phyloP scores from a whole-genome alignment of 169 alveolate species.

The Plasmodium berghei region DNA sequence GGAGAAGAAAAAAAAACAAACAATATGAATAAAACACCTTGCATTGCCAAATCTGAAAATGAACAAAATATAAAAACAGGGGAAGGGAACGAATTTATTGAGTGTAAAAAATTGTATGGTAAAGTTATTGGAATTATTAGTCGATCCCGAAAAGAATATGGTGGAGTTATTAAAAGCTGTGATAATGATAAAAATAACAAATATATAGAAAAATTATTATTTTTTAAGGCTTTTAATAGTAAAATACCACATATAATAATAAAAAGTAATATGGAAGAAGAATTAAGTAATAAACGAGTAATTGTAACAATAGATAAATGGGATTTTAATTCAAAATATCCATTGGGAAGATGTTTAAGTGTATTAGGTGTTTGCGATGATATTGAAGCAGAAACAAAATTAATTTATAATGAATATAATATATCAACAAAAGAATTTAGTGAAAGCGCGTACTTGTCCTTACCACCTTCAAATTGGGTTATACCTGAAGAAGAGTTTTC shows the following conservation, averaged over 20 bases:
- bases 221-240: slow-evolving; percentile 93
- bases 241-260: slow-evolving; percentile 90
- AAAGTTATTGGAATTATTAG: slow-evolving; percentile 93
- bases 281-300: slow-evolving; percentile 91
- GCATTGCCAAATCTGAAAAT: slow-evolving; percentile 16
- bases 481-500: slow-evolving; percentile 88
- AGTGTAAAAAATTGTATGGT: slow-evolving; percentile 84
- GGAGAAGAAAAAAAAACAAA: neutral
- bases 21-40: neutral
- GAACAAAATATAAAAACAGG: slow-evolving; percentile 26
- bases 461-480: slow-evolving; percentile 94
- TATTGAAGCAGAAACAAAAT: slow-evolving; percentile 90
- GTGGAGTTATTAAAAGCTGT: slow-evolving; percentile 92
- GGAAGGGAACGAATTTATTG: slow-evolving; percentile 19
- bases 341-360: slow-evolving; percentile 94
- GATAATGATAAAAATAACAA: slow-evolving; percentile 70
- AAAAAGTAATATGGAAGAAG: slow-evolving; percentile 85
- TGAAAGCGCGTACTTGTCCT: slow-evolving; percentile 92
- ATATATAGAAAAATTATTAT: slow-evolving; percentile 83
- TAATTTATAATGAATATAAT: slow-evolving; percentile 87
- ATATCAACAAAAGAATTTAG: slow-evolving; percentile 89
- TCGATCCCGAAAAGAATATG: slow-evolving; percentile 92
- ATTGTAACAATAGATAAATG: slow-evolving; percentile 92
- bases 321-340: slow-evolving; percentile 89
- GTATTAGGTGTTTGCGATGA: slow-evolving; percentile 93